phyloP scores from a whole-genome alignment of 768 basidiomycete species.

The Podaxis sp. region DNA sequence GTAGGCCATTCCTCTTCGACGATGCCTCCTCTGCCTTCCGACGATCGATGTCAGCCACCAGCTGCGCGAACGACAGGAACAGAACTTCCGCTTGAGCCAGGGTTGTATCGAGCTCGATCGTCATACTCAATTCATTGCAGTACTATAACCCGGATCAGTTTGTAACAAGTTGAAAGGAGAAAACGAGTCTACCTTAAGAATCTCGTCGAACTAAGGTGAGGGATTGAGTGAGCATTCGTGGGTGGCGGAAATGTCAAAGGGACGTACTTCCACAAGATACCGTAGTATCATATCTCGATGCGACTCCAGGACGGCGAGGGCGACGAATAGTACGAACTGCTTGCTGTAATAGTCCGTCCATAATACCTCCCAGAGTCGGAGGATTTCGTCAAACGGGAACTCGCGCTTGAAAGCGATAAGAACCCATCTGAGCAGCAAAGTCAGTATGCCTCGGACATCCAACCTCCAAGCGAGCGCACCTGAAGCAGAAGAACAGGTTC shows the following conservation, averaged over 20 bases:
- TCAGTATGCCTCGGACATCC: neutral
- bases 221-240: constrained; percentile 1
- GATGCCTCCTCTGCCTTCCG: constrained; percentile 60
- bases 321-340: constrained; percentile 89
- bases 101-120: constrained; percentile 94
- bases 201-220: constrained; percentile 69
- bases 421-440: constrained; percentile 63
- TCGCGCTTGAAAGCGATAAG: constrained; percentile 96
- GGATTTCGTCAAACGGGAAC: constrained; percentile 88
- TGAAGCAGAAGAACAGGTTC: constrained; percentile 98
- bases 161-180: neutral
- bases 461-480: constrained; percentile 45
- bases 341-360: constrained; percentile 92
- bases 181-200: constrained; percentile 53
- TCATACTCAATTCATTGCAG: constrained; percentile 93
- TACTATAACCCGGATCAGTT: constrained; percentile 46
- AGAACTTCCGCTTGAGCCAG: constrained; percentile 96
- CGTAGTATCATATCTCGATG: constrained; percentile 94
- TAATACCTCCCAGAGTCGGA: constrained; percentile 90
- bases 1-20: constrained; percentile 29
- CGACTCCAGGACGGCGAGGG: constrained; percentile 90
- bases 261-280: constrained; percentile 85
- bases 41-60: constrained; percentile 88
- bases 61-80: constrained; percentile 86
- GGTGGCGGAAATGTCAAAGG: neutral